Base-by-base conservation (phyloP, 2,329 filamentous ascomycete genomes). In the Myriosclerotinia scirpicola region DNA sequence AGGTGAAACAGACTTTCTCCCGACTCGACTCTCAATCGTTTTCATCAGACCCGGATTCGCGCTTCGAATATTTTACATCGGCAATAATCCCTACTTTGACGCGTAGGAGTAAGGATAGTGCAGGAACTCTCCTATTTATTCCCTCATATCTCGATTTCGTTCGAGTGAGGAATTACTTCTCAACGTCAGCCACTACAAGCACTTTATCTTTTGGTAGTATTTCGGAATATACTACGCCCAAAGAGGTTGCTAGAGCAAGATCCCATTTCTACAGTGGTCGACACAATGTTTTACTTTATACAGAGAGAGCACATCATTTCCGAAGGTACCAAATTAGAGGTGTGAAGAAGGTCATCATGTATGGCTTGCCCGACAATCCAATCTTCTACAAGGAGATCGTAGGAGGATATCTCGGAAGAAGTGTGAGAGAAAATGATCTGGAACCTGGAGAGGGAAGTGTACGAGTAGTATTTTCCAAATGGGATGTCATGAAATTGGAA, bases 271-370 rank as follows among this genome's bases (percentile, higher is more conserved):
- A 92, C 70, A 90, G 82, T 50, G 95, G 93, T 6, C 84, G 93
- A 20, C 91, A 97, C 76, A 87, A 87, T 26, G 84, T 98, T 22
- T 79, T 99, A 50, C 81, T 99, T 20, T 99, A 98, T 79, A 96
- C 93, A 2, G 94, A 96, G 77, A 88, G 95, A 67, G 91, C 93
- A n/a, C 95, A 99, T 79, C 95, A 99, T 78, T 98, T 98, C 82
- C 87, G 92, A 60, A 85, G 95, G n/a, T 93, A 95, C 75, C 85
- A 86, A 71, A 83, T 99, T 64, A 85, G 87, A 46, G 95, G 95
- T 30, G 92, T 95, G 17, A 89, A 88, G 77, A 84, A 88, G 52
- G 85, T 98, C n/a, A 84, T 97, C 62, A 90, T 97, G 82, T 98
- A 98, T 77, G 90, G 89, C 1, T 78, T 97, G 42, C 95, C 95